A percentile compares a stretch with the other conserved stretches of the same genome.
Evolutionary conservation across 2,329 filamentous ascomycete genomes (phyloP).

Genomic region (Arthrobotrys megalospora): DNA sequence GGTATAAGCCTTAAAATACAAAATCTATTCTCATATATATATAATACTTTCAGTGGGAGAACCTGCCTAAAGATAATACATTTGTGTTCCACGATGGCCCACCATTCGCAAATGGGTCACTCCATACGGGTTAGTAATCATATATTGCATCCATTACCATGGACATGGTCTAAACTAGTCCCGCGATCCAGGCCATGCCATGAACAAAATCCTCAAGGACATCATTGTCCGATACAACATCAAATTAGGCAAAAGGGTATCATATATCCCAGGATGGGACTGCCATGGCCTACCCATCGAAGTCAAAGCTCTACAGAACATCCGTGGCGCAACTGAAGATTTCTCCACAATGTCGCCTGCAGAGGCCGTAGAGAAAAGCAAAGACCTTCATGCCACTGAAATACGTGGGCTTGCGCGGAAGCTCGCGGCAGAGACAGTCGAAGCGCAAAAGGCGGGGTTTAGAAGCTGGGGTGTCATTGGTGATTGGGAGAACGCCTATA

Average conservation of each 20-base stretch:
- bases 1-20: not conserved
- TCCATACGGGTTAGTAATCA: slow-evolving; percentile 76
- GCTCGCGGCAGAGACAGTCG: slow-evolving; percentile 78
- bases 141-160: not conserved
- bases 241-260: slow-evolving; percentile 80
- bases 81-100: slow-evolving; percentile 96
- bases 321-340: slow-evolving; percentile 64
- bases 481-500: slow-evolving; percentile 83
- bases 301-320: slow-evolving; percentile 85
- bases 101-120: slow-evolving; percentile 91
- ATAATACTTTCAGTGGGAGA: slow-evolving; percentile 65
- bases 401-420: slow-evolving; percentile 77
- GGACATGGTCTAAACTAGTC: slow-evolving; percentile 1
- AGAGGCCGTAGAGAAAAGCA: slow-evolving; percentile 62
- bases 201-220: slow-evolving; percentile 98
- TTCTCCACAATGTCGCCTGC: slow-evolving; percentile 44
- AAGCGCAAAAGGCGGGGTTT: slow-evolving; percentile 81
- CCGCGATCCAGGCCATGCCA: slow-evolving; percentile 78
- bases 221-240: slow-evolving; percentile 88
- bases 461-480: slow-evolving; percentile 82
- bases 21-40: slow-evolving; percentile 44
- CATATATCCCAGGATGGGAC: slow-evolving; percentile 95
- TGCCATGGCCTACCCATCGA: slow-evolving; percentile 98
- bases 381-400: slow-evolving; percentile 72
- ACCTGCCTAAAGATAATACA: slow-evolving; percentile 72